Evolutionary conservation across 108 stramenopile species (phyloP).

Genomic region (Epithemia pelagica): DNA sequence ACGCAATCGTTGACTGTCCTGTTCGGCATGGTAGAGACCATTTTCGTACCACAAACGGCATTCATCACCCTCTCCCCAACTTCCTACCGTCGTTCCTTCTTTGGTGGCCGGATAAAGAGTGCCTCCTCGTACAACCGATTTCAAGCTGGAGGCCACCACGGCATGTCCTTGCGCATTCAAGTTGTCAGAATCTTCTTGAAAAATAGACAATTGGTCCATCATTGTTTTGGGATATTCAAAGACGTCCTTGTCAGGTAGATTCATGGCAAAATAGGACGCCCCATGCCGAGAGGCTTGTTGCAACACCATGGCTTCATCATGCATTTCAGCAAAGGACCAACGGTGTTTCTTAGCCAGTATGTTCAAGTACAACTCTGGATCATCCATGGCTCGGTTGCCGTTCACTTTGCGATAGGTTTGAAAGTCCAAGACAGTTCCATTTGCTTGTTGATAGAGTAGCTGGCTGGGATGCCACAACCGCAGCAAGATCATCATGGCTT

Average conservation of each 20-base stretch:
- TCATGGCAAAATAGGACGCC: neutral
- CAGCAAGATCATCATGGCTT: constrained; percentile 24
- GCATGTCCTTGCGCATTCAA: constrained; percentile 9
- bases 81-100: constrained; percentile 7
- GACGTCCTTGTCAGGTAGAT: neutral
- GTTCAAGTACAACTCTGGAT: neutral
- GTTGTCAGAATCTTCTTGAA: constrained; percentile 4
- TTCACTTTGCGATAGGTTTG: neutral
- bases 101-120: neutral
- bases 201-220: neutral
- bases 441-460: neutral
- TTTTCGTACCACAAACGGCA: constrained; percentile 32
- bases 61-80: constrained; percentile 38
- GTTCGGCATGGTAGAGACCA: neutral
- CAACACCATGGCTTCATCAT: neutral
- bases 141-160: neutral
- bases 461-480: constrained; percentile 26
- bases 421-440: neutral
- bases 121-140: neutral
- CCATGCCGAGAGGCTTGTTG: neutral
- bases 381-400: neutral
- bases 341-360: neutral
- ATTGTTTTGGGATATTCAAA: constrained; percentile 7
- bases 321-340: neutral
- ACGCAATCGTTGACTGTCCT: neutral